A percentile compares a stretch with the other conserved stretches of the same genome.
Evolutionary conservation across 768 basidiomycete genomes (phyloP).

Genomic region (Russula olivacea): DNA sequence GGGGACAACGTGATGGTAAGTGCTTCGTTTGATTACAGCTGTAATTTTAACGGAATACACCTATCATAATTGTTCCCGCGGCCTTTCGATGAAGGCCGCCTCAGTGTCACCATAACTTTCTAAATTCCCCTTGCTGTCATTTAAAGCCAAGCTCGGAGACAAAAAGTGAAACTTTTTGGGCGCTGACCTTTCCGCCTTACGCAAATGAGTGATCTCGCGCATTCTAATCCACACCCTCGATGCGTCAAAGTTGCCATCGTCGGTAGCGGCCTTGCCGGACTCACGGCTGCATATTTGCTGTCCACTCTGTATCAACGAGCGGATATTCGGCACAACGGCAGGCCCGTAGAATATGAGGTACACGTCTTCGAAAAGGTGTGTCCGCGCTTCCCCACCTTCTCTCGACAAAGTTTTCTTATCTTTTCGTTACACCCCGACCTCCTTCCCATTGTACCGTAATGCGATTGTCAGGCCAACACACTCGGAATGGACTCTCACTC

Average conservation of each 20-base stretch:
- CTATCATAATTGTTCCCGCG: neutral
- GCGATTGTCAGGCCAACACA: slow-evolving; percentile 38
- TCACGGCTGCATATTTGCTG: slow-evolving; percentile 61
- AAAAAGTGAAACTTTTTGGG: neutral
- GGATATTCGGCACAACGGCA: slow-evolving; percentile 10
- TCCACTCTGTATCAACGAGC: slow-evolving; percentile 27
- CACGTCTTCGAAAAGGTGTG: slow-evolving; percentile 72
- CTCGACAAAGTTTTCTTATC: neutral
- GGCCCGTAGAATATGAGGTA: slow-evolving; percentile 51
- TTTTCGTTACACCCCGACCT: neutral
- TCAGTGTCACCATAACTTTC: neutral
- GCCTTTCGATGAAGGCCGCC: neutral
- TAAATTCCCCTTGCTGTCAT: neutral
- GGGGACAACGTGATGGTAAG: neutral
- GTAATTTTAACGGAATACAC: neutral
- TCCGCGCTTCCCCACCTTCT: neutral
- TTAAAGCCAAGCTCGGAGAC: neutral
- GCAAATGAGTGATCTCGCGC: neutral
- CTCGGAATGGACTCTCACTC: slow-evolving; percentile 69
- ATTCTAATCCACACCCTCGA: neutral
- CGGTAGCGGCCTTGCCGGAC: slow-evolving; percentile 68
- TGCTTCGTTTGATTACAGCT: neutral
- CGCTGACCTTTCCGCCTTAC: neutral
- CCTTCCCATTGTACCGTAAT: neutral
- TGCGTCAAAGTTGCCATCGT: slow-evolving; percentile 58